These are phyloP conservation scores for Pyrenochaeta sp. DNA, from an alignment of 2,329 filamentous ascomycete species.

Conservation along the genomic window DNA sequence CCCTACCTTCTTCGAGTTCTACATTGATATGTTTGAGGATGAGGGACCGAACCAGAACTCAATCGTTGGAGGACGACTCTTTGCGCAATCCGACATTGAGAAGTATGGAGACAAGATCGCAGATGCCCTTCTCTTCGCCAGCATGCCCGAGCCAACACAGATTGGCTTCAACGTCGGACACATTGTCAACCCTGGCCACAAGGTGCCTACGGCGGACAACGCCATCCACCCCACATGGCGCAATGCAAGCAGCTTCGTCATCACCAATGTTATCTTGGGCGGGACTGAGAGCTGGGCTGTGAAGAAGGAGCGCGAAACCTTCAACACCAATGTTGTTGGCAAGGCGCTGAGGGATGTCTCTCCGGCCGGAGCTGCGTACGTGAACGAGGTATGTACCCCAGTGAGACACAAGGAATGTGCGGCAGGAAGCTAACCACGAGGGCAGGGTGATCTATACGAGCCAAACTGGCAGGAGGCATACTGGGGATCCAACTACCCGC, in stretches of 20 bases:
- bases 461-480: constrained; percentile 47
- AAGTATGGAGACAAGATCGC: constrained; percentile 32
- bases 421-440: constrained; percentile 2
- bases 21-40: constrained; percentile 47
- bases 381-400: constrained; percentile 36
- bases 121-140: constrained; percentile 34
- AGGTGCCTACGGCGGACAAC: constrained; percentile 38
- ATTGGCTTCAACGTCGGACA: constrained; percentile 42
- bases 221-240: constrained; percentile 45
- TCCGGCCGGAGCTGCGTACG: constrained; percentile 42
- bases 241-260: constrained; percentile 45
- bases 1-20: constrained; percentile 47
- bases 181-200: constrained; percentile 43
- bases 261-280: constrained; percentile 40
- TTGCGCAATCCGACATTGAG: constrained; percentile 38
- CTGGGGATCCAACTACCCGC: constrained; percentile 45
- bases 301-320: constrained; percentile 34
- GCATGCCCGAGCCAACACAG: constrained; percentile 25
- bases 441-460: constrained; percentile 44
- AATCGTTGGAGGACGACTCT: constrained; percentile 42
- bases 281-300: constrained; percentile 41
- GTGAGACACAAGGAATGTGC: neutral
- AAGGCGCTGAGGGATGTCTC: constrained; percentile 38
- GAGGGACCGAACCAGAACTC: constrained; percentile 39
- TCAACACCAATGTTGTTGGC: constrained; percentile 42